phyloP scores from a whole-genome alignment of 192 early-diverging fungal species.

The Rhizophagus sp. region DNA sequence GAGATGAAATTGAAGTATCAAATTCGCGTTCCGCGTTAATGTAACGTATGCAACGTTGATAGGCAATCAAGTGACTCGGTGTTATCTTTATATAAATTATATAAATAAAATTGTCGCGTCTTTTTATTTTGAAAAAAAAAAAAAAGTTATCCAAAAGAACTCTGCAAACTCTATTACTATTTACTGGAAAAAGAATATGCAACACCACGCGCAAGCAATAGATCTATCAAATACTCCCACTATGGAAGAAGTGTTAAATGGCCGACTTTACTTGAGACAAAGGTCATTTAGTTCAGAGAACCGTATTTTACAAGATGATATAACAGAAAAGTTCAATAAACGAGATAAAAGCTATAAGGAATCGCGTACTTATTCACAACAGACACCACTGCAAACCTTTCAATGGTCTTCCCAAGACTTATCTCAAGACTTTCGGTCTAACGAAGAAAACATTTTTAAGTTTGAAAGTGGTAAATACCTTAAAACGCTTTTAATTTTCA shows the following conservation, averaged over 20 bases:
- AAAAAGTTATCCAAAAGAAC: neutral
- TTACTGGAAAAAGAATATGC: neutral
- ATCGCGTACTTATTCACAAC: neutral
- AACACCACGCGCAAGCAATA: neutral
- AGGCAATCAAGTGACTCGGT: neutral
- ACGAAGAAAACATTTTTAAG: neutral
- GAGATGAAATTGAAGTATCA: neutral
- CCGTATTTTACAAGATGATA: neutral
- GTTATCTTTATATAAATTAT: too few species aligned
- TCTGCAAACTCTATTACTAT: neutral
- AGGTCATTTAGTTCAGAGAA: neutral
- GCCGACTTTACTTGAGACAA: neutral
- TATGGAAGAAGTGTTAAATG: slow-evolving; percentile 12
- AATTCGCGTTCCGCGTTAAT: neutral
- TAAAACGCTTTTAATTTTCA: neutral
- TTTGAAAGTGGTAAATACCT: neutral
- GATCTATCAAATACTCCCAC: neutral
- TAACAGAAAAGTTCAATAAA: neutral
- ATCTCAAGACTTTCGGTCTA: neutral
- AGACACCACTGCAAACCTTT: neutral
- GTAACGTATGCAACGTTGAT: neutral
- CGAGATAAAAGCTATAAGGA: neutral
- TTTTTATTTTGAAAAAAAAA: neutral
- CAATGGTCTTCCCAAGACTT: neutral
- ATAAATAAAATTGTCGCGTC: neutral